A percentile compares a stretch with the other conserved stretches of the same genome.
Evolutionary conservation across 2,329 filamentous ascomycete species (phyloP).

Genomic region (Calonectria ilicicola): DNA sequence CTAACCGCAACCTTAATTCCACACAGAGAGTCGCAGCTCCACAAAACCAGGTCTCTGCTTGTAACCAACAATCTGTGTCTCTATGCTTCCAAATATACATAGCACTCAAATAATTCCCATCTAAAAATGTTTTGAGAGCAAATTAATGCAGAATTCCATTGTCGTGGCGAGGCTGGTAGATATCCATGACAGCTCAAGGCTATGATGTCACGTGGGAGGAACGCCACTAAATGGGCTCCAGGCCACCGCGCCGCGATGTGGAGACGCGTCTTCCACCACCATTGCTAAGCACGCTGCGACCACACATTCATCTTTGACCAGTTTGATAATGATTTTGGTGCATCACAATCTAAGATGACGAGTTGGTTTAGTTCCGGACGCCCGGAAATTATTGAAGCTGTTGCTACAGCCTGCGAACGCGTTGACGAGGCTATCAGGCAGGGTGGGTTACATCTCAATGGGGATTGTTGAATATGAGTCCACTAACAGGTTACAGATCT

Average conservation of each 20-base stretch:
- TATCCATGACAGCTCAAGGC: not conserved
- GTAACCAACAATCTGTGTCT: no score
- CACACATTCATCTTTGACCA: not conserved
- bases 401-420: constrained; percentile 53
- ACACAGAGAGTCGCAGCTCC: not conserved
- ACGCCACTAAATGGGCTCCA: constrained; percentile 1
- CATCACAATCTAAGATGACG: constrained; percentile 47
- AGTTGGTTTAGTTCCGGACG: constrained; percentile 55
- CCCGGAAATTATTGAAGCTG: constrained; percentile 53
- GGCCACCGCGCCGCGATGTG: constrained; percentile 35
- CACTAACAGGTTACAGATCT: constrained; percentile 43
- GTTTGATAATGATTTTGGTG: not conserved
- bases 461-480: constrained; percentile 11
- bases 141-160: not conserved
- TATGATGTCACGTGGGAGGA: constrained; percentile 7
- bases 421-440: constrained; percentile 52
- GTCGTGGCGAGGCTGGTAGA: not conserved
- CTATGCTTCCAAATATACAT: not conserved
- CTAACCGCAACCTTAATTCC: not conserved
- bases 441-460: constrained; percentile 42
- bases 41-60: not conserved
- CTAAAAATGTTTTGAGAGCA: no score
- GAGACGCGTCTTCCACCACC: constrained; percentile 33
- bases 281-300: constrained; percentile 5
- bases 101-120: not conserved